Evolutionary conservation across 2,329 filamentous ascomycete genomes (phyloP), one percentile per base, ranked within the genome.

Genomic region (Coniochaeta hoffmannii): DNA sequence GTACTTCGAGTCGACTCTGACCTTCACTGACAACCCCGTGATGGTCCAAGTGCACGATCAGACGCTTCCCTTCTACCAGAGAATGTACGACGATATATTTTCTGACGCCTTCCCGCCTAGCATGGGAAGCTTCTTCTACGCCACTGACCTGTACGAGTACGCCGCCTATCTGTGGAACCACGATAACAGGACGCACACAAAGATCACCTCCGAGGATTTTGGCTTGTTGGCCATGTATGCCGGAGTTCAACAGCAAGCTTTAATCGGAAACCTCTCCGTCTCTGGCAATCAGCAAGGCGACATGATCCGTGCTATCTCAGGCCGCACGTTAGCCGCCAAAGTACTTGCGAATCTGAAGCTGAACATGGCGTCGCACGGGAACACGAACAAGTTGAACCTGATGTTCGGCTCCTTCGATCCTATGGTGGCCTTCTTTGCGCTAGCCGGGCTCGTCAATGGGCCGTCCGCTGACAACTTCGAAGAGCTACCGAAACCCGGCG

Each of bases 401-500:
- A 68, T 80, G 57, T 79, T 85, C 60, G 79, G 80, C 31, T 77
- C 77, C 0, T 74, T 74, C 56, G 74, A 81, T 58, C 79, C 81
- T 2, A 74, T 85, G 56, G 56, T 85, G 17, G 71, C 79, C 17
- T 83, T 85, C 61, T 80, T 81, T 60, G 68, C 74, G 1, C 68
- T 85, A 2, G 67, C 76, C 0, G 68, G 71, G 0, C 72, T 85
- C 8, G 72, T 73, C 4, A 74, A 73, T 51, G 64, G 68, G 0
- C 67, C 82, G 53, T 83, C 85, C 64, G 76, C 71, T n/a, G 75
- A 79, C 4, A 67, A 84, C 0, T 77, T 73, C 65, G 49, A 65
- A 57, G 31, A 66, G 60, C 60, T 83, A 14, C 85, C 88, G 0
- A 78, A 86, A 60, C 89, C 90, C 35, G 90, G 90, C 0, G 86